These are phyloP conservation scores for Gonapodya prolifera DNA, from an alignment of 192 early-diverging fungal species.

Conservation along the genomic window DNA sequence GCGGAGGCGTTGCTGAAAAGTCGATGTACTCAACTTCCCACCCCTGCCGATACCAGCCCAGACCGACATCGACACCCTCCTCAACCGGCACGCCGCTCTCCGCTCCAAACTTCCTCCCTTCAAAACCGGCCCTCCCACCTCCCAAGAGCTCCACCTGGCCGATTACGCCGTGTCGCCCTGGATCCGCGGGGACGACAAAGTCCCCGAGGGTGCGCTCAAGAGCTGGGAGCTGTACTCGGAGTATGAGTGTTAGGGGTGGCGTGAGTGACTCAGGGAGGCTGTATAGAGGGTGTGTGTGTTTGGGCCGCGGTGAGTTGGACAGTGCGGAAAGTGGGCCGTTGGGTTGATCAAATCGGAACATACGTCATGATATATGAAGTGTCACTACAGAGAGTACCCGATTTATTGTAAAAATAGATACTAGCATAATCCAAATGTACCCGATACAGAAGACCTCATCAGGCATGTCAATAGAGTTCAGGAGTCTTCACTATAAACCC, in stretches of 20 bases:
- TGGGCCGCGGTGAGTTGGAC: no score
- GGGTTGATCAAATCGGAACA: no score
- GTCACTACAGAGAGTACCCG: no score
- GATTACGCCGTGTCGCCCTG: not conserved
- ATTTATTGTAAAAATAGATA: no score
- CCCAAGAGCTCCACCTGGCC: not conserved
- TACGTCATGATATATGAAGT: no score
- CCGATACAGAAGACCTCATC: no score
- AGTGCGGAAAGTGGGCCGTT: no score
- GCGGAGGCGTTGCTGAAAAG: no score
- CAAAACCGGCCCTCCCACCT: not conserved
- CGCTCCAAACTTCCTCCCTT: not conserved
- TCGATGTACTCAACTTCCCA: not conserved
- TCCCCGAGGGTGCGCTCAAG: not conserved
- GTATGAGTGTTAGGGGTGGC: not conserved
- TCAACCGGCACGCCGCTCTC: not conserved
- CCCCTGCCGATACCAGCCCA: not conserved
- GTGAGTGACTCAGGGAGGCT: not conserved
- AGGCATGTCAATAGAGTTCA: no score
- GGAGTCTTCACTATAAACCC: no score
- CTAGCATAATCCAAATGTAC: no score
- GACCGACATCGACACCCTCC: not conserved
- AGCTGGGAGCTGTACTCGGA: not conserved
- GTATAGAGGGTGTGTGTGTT: not conserved
- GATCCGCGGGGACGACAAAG: not conserved